These are phyloP conservation scores for Xylaria sp. DNA, from an alignment of 2,329 filamentous ascomycete genomes.

Conservation along the genomic window DNA sequence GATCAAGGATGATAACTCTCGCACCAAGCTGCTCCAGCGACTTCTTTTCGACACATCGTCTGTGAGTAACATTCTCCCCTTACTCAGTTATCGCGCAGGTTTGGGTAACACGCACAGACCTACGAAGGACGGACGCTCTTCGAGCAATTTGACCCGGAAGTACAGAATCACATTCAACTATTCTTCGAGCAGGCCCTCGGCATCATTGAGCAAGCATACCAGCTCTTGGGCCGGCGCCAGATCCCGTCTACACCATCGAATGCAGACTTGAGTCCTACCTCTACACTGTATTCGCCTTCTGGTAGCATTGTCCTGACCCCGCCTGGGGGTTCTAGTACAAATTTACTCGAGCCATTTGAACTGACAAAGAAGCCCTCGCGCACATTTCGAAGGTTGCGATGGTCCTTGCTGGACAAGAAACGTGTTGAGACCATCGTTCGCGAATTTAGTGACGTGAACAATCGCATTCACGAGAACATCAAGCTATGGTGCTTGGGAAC, in stretches of 20 bases:
- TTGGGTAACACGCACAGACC: background rate
- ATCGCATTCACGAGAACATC: conserved; percentile 12
- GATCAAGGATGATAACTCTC: conserved; percentile 10
- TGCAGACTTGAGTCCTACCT: background rate
- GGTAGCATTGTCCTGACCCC: background rate
- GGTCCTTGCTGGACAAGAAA: conserved; percentile 10
- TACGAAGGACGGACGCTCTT: conserved; percentile 6
- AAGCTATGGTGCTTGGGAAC: conserved; percentile 12
- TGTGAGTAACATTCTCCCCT: conserved; percentile 1
- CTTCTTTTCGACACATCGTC: conserved; percentile 8
- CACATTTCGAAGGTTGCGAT: conserved; percentile 8
- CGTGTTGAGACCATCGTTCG: conserved; percentile 9
- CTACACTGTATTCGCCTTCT: background rate
- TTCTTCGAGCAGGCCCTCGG: conserved; percentile 12
- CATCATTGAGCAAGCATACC: conserved; percentile 12
- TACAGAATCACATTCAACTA: conserved; percentile 11
- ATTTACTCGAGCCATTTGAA: background rate
- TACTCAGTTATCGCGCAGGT: background rate
- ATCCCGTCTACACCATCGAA: conserved; percentile 1
- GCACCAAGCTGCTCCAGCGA: conserved; percentile 7
- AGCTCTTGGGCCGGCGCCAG: conserved; percentile 8
- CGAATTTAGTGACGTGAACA: conserved; percentile 12
- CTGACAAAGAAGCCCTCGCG: conserved; percentile 9
- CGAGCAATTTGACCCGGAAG: conserved; percentile 10
- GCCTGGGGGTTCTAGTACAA: conserved; percentile 1